Conservation (phyloP, 2,329 filamentous ascomycete species). For the Parastagonospora avenae region DNA sequence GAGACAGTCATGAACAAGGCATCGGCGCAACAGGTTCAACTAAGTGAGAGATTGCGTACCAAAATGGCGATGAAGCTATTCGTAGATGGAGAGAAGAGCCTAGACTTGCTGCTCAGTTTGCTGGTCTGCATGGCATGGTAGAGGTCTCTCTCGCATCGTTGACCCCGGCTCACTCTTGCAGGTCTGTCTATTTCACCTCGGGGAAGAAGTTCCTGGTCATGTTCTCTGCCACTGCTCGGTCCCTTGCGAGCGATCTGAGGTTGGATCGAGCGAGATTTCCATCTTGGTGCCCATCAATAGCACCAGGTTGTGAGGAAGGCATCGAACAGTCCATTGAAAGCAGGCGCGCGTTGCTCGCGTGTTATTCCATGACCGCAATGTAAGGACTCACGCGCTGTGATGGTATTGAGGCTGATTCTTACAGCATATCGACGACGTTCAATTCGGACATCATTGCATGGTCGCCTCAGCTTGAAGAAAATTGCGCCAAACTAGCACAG, state of each 20-base stretch:
- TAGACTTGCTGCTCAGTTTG: slow-evolving; percentile 39
- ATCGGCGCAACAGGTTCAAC: slow-evolving; percentile 10
- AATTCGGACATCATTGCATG: slow-evolving; percentile 58
- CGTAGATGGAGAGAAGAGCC: slow-evolving; percentile 28
- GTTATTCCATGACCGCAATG: slow-evolving; percentile 53
- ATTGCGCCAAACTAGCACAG: slow-evolving; percentile 54
- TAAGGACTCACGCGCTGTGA: slow-evolving; percentile 22
- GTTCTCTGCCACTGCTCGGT: slow-evolving; percentile 16
- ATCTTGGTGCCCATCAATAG: slow-evolving; percentile 10
- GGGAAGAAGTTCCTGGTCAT: slow-evolving; percentile 25
- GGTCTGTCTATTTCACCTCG: slow-evolving; percentile 21
- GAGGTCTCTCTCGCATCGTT: background rate
- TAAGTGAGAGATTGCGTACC: slow-evolving; percentile 22
- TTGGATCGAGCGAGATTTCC: slow-evolving; percentile 19
- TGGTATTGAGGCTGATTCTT: slow-evolving; percentile 7
- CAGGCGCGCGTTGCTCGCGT: slow-evolving; percentile 55
- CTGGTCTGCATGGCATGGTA: slow-evolving; percentile 28
- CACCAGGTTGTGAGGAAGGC: slow-evolving; percentile 3
- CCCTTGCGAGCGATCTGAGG: slow-evolving; percentile 24
- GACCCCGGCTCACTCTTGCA: slow-evolving; percentile 4
- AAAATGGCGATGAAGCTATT: slow-evolving; percentile 23
- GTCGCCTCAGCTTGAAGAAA: slow-evolving; percentile 65
- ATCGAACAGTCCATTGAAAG: slow-evolving; percentile 54
- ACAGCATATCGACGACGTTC: slow-evolving; percentile 22
- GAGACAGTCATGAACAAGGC: slow-evolving; percentile 21